Percentiles rank a stretch among this genome's conserved stretches.
Conservation (phyloP, 2,329 filamentous ascomycete genomes). For the Fusarium pseudoanthophilum region DNA sequence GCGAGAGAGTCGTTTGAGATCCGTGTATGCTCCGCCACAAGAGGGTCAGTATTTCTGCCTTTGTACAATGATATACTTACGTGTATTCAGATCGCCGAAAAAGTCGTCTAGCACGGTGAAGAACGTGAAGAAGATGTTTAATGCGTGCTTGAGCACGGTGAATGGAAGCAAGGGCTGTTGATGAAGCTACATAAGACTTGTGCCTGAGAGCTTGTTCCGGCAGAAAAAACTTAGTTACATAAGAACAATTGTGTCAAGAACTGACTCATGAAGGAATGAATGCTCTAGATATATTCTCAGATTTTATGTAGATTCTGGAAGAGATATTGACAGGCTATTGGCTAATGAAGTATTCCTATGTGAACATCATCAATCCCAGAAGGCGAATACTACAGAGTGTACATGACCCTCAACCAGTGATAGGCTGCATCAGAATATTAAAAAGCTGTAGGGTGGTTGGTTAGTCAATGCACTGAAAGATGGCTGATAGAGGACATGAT, state of each 20-base stretch:
- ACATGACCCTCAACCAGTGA: accelerated
- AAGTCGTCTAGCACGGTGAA: accelerated
- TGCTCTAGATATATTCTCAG: accelerated
- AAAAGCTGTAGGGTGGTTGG: not conserved
- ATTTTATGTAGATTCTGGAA: too few species aligned
- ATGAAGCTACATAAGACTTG: too few species aligned
- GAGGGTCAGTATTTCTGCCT: not conserved
- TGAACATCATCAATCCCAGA: accelerated
- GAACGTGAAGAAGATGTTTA: not conserved
- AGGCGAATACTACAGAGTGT: accelerated
- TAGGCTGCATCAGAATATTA: not conserved
- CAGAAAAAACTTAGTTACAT: too few species aligned
- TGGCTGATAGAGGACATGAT: accelerated
- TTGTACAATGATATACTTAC: not conserved
- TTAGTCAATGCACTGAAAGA: accelerated
- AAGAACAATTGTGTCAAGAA: accelerated
- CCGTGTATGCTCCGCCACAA: not conserved
- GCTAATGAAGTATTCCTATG: accelerated
- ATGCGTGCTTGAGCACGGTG: not conserved
- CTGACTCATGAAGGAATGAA: accelerated
- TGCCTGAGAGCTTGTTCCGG: too few species aligned
- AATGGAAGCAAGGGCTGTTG: not conserved
- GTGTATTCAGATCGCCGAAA: not conserved
- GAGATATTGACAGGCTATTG: too few species aligned
- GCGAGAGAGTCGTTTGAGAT: not conserved